Conservation (phyloP, 1,284 basidiomycete genomes). For the Binderoboletus segoi region DNA sequence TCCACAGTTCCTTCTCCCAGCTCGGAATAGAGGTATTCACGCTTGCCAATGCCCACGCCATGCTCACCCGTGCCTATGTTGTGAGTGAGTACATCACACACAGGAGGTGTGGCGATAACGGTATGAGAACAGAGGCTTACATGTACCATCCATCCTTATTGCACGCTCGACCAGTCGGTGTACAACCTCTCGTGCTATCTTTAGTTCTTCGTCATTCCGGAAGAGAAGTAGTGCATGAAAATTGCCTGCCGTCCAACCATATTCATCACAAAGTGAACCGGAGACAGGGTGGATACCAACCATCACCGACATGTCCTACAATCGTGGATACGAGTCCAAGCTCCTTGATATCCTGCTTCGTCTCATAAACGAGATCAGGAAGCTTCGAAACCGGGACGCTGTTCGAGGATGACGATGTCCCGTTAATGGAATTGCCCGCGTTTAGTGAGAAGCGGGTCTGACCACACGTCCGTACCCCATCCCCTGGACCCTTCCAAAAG, state of each 20-base stretch:
- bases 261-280: not conserved
- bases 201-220: slow-evolving; percentile 60
- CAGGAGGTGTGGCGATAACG: not conserved
- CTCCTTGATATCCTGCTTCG: slow-evolving; percentile 68
- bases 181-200: slow-evolving; percentile 53
- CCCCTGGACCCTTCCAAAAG: slow-evolving; percentile 64
- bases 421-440: slow-evolving; percentile 1
- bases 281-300: slow-evolving; percentile 43
- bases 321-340: slow-evolving; percentile 66
- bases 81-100: not conserved
- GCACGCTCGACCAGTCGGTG: slow-evolving; percentile 74
- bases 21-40: slow-evolving; percentile 72
- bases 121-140: slow-evolving; percentile 39
- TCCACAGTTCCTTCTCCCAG: slow-evolving; percentile 81
- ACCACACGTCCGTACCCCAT: slow-evolving; percentile 90
- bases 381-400: slow-evolving; percentile 83
- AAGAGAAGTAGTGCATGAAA: slow-evolving; percentile 64
- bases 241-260: slow-evolving; percentile 42
- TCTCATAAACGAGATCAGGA: slow-evolving; percentile 75
- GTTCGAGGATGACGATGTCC: not conserved
- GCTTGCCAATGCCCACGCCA: slow-evolving; percentile 88
- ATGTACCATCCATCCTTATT: slow-evolving; percentile 76
- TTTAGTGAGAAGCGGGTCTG: slow-evolving; percentile 22
- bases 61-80: slow-evolving; percentile 81
- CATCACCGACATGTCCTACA: slow-evolving; percentile 86